A percentile compares a stretch with the other conserved stretches of the same genome.
These are phyloP conservation scores for Atkinsonella texensis DNA, from an alignment of 2,329 filamentous ascomycete genomes.

Conservation along the genomic window DNA sequence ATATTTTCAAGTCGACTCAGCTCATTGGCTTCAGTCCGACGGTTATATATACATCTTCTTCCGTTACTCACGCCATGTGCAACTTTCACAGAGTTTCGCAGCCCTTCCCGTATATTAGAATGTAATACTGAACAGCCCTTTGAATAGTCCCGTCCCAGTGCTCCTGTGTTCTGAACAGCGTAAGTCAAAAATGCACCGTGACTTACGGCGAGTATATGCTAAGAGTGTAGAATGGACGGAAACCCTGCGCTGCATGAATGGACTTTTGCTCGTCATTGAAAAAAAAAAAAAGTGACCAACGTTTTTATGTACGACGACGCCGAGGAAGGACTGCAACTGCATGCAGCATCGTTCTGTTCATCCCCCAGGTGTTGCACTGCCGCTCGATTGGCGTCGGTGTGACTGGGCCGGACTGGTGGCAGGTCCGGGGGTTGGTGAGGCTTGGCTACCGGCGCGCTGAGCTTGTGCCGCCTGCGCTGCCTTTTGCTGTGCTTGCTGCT, in stretches of 20 bases:
- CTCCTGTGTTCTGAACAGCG: neutral
- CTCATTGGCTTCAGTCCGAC: too few species aligned
- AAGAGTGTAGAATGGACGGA: neutral
- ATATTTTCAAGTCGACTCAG: neutral
- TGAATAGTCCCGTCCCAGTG: neutral
- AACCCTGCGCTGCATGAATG: neutral
- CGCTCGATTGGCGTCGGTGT: conserved; percentile 25
- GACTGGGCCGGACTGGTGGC: conserved; percentile 12
- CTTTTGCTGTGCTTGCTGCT: conserved; percentile 17
- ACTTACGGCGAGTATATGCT: neutral
- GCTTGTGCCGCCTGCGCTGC: conserved; percentile 14
- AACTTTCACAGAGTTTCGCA: neutral
- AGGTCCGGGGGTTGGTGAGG: conserved; percentile 11
- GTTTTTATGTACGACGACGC: too few species aligned
- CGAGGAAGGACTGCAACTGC: neutral
- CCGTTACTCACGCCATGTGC: neutral
- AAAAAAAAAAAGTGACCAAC: neutral
- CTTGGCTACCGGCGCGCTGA: conserved; percentile 17
- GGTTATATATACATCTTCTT: neutral
- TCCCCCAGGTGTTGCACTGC: conserved; percentile 23
- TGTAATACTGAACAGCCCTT: neutral
- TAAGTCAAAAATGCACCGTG: neutral
- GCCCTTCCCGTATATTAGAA: neutral
- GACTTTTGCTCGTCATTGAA: neutral
- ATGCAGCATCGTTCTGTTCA: neutral